Evolutionary conservation across 495 filamentous ascomycete genomes (phyloP).

Genomic region (Aspergillus indologenus): DNA sequence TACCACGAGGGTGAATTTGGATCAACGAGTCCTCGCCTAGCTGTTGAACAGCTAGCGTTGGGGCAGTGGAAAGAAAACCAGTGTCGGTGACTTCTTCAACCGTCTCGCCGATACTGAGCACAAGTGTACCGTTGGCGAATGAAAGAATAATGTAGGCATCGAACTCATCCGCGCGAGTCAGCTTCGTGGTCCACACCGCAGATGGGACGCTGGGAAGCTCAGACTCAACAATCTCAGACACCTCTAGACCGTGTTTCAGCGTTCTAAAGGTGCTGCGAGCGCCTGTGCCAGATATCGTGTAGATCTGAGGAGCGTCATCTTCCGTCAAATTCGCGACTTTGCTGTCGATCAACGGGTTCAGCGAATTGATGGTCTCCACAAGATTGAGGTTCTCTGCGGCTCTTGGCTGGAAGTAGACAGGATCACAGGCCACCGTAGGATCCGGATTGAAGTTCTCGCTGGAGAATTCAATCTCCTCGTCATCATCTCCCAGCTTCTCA

Average conservation of each 20-base stretch:
- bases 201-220: conserved; percentile 81
- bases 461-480: conserved; percentile 78
- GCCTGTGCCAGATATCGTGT: conserved; percentile 82
- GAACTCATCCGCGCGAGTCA: conserved; percentile 76
- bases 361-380: conserved; percentile 79
- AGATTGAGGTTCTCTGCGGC: conserved; percentile 76
- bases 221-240: conserved; percentile 90
- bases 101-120: conserved; percentile 91
- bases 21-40: conserved; percentile 89
- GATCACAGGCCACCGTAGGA: conserved; percentile 60
- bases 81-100: conserved; percentile 94
- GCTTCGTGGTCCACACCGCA: conserved; percentile 92
- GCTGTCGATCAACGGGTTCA: conserved; percentile 89
- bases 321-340: conserved; percentile 83
- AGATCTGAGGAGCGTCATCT: conserved; percentile 96
- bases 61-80: conserved; percentile 79
- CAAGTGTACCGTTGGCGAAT: conserved; percentile 70
- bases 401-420: conserved; percentile 81
- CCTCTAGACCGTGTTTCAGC: conserved; percentile 87
- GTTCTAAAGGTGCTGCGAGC: conserved; percentile 86
- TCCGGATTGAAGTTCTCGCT: conserved; percentile 82
- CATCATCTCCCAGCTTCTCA: conserved; percentile 95
- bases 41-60: conserved; percentile 89
- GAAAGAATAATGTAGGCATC: conserved; percentile 77
- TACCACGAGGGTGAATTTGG: conserved; percentile 93